Percentiles rank a stretch among this genome's conserved stretches.
These are phyloP conservation scores for Lathyrus sativus DNA, from an alignment of 306 rosid genomes.

Conservation along the genomic window DNA sequence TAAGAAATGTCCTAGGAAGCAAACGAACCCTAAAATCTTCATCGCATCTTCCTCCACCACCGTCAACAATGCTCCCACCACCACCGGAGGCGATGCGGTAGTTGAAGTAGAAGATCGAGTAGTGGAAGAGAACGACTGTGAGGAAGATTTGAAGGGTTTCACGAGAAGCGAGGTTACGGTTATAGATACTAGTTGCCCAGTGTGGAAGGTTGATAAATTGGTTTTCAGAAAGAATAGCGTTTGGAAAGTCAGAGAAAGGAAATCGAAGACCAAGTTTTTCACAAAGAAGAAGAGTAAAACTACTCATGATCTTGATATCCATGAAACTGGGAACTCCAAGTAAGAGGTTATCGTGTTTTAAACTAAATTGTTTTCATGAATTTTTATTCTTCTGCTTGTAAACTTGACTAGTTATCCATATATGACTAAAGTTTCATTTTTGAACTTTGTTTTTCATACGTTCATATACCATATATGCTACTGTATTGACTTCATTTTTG, in stretches of 20 bases:
- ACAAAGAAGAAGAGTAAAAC: constrained; percentile 64
- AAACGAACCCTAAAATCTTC: constrained; percentile 70
- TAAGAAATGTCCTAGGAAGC: constrained; percentile 72
- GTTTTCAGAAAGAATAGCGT: constrained; percentile 71
- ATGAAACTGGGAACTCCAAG: constrained; percentile 43
- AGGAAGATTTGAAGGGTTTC: constrained; percentile 69
- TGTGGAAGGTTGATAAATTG: constrained; percentile 79
- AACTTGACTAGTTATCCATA: constrained; percentile 13
- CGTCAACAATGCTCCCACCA: constrained; percentile 23
- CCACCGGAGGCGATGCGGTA: constrained; percentile 11
- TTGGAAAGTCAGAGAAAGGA: constrained; percentile 89
- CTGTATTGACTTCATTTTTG: constrained; percentile 4
- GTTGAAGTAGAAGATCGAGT: constrained; percentile 12
- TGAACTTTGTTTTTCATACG: not conserved
- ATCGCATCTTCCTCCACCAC: constrained; percentile 36
- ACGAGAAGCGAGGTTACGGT: constrained; percentile 87
- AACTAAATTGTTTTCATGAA: not conserved
- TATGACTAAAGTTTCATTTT: not conserved
- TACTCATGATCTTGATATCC: constrained; percentile 4
- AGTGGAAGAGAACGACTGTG: constrained; percentile 39
- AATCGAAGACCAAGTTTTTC: constrained; percentile 50
- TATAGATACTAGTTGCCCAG: constrained; percentile 73
- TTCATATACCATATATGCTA: not conserved
- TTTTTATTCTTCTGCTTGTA: not conserved
- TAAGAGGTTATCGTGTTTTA: constrained; percentile 39